Evolutionary conservation across 2,329 filamentous ascomycete genomes (phyloP), one percentile per base, ranked within the genome.

Genomic region (Pseudonectria buxi): DNA sequence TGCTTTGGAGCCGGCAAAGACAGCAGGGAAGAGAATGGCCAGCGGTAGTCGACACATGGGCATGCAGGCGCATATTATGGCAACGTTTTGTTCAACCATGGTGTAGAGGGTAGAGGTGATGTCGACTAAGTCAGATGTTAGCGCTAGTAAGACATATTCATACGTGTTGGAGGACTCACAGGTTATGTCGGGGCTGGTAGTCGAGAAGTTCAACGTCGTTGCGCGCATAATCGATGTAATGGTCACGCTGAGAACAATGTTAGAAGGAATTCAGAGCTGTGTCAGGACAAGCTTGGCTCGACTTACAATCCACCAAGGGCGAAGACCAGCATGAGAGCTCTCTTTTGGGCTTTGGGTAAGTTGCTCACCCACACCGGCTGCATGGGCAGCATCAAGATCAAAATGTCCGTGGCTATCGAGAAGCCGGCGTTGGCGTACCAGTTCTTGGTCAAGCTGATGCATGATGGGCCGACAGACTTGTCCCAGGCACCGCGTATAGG

Each of bases 371-470:
- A 66, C 11, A 74, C 59, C 14, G 65, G 65, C 15, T 64, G 59
- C 38, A 74, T 60, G 2, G 71, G 69, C 28, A 74, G 47, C 13
- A 59, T 24, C 27, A 74, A 50, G 27, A 74, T 64, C 36, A 69
- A 41, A 11, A 69, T 35, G 39, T 74, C 68, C 10, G 64, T 67
- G 6, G 60, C 43, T 24, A 72, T 66, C 32, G 68, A 71, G 41
- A 67, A 64, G 1, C 61, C 60, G 2, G 64, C 68, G 42, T 72
- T 72, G 29, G 66, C 61, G 37, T 69, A 66, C 69, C 70, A 75
- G 40, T 68, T 66, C 6, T 52, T 54, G 2, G 63, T 64, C 26
- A 68, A 50, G 40, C 60, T 59, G 46, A 74, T 65, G 46, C 71
- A 74, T 4, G 43, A 55, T 0, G 68, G 65, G 0, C 57, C 47